Evolutionary conservation across 192 early-diverging fungal genomes (phyloP).

Genomic region (Pilaira anomala): DNA sequence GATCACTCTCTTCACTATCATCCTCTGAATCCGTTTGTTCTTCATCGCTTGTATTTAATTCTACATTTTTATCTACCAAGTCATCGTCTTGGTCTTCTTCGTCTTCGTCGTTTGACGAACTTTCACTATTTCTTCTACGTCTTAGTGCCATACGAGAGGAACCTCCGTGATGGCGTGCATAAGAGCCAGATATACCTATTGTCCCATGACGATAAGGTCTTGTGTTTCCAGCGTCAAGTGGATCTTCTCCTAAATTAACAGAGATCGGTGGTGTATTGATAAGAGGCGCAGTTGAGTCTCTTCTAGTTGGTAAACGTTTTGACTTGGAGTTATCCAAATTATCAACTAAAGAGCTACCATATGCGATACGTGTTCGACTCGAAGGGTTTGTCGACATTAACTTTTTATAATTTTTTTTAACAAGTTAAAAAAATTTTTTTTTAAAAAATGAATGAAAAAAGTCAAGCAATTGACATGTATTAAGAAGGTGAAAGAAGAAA

Average conservation of each 20-base stretch:
- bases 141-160: not conserved
- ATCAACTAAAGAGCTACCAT: constrained; percentile 25
- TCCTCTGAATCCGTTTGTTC: constrained; percentile 13
- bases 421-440: too few species aligned
- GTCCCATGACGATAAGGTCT: not conserved
- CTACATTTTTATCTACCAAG: constrained; percentile 15
- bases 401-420: too few species aligned
- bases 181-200: too few species aligned
- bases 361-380: constrained; percentile 22
- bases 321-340: not conserved
- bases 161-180: too few species aligned
- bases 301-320: constrained; percentile 7
- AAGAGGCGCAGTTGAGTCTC: constrained; percentile 38
- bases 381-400: constrained; percentile 32
- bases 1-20: constrained; percentile 13
- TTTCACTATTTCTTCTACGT: constrained; percentile 16
- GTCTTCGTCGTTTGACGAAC: not conserved
- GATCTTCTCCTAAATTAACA: not conserved
- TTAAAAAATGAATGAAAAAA: constrained; percentile 9
- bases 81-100: constrained; percentile 7
- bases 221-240: not conserved
- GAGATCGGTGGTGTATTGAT: constrained; percentile 28
- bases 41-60: constrained; percentile 19
- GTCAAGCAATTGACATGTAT: constrained; percentile 2
- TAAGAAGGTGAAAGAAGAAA: not conserved